phyloP scores from a whole-genome alignment of 2,329 filamentous ascomycete genomes.

The Diplodia seriata region DNA sequence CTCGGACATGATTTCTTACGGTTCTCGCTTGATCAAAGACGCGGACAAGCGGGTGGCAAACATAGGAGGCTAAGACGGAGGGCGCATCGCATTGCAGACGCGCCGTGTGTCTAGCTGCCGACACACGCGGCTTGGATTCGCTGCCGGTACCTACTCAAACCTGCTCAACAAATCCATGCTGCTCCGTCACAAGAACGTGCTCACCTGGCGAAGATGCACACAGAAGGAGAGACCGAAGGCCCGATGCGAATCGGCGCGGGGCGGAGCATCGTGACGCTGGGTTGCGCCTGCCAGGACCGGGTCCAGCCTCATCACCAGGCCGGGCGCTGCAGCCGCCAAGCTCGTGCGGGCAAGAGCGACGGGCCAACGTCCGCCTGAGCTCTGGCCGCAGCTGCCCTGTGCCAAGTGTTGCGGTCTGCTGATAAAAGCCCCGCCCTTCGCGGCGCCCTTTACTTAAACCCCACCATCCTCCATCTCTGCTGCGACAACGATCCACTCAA shows the following conservation, averaged over 20 bases:
- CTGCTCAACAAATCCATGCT: constrained; percentile 17
- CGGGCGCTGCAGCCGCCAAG: constrained; percentile 13
- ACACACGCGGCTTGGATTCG: constrained; percentile 2
- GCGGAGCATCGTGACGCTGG: background rate
- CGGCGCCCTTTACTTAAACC: background rate
- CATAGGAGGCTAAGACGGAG: background rate
- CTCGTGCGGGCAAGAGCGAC: background rate
- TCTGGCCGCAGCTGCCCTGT: constrained; percentile 1
- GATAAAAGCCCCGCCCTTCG: constrained; percentile 24
- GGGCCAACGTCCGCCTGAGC: constrained; percentile 6
- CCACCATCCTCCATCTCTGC: background rate
- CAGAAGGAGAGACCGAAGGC: background rate
- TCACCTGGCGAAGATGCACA: background rate
- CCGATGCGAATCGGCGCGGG: background rate
- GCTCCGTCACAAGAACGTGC: background rate
- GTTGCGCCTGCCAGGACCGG: background rate
- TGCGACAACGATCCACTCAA: constrained; percentile 11
- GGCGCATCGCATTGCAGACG: constrained; percentile 27
- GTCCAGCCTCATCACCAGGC: constrained; percentile 4
- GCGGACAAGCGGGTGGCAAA: constrained; percentile 16
- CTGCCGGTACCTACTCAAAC: constrained; percentile 16
- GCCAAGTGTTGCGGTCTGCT: constrained; percentile 21
- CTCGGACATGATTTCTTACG: constrained; percentile 15
- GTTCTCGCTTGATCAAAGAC: constrained; percentile 1
- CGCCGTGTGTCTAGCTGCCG: constrained; percentile 4